Evolutionary conservation across 768 basidiomycete species (phyloP), one percentile per base, ranked within the genome.

Genomic region (Naematelia encephala): DNA sequence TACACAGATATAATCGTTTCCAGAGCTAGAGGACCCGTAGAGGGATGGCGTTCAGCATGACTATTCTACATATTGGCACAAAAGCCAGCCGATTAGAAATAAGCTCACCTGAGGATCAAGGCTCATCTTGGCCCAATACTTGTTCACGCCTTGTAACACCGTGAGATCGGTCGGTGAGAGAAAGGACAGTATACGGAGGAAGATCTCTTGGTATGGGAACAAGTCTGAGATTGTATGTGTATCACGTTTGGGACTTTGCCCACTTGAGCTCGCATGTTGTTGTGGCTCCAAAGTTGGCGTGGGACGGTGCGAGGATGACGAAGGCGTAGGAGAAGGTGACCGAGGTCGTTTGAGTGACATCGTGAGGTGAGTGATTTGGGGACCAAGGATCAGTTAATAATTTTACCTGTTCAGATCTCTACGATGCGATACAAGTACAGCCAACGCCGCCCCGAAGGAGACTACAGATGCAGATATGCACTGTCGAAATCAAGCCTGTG

Each of bases 1-100:
- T 54, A 74, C 73, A 51, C 4, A 77, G 70, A 61, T 77, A 77
- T 23, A 75, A 54, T 34, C 67, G 53, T 59, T 72, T 77, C 76
- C 76, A 77, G 5, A 77, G 72, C 69, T 73, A 57, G 28, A 50
- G n/a, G 13, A 49, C 12, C 23, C 22, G 39, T 22, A n/a, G 19
- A n/a, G 28, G 46, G 21, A 58, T 60, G 25, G 44, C 56, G 65
- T 67, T 70, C 63, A 70, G 68, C 68, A 53, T 19, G 21, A 60
- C 65, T 61, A 51, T 21, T 28, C 46, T 19, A 21, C 51, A 53
- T 44, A 54, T 68, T 21, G 59, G 59, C 59, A 19, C 28, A 26
- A 39, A 42, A 39, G 30, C 2, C 28, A 39, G 22, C 34, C 13
- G 46, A 22, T 19, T 21, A 19, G 14, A 59, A 22, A 34, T 22